Evolutionary conservation across 2,329 filamentous ascomycete genomes (phyloP).

Genomic region (Hawksworthiomyces lignivorus): DNA sequence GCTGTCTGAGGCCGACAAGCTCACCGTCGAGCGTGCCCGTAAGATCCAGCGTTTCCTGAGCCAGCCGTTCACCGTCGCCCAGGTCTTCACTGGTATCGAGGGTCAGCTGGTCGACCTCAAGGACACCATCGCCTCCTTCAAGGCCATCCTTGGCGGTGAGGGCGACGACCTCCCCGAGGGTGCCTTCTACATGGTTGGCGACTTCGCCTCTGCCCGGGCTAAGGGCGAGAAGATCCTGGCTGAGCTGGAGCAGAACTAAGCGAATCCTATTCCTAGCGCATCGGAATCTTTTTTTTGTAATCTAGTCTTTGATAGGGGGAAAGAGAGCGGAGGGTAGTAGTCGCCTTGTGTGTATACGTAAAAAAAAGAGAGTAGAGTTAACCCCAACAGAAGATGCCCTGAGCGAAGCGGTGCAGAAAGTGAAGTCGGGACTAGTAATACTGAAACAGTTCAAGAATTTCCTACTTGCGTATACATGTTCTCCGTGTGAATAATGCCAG

Average conservation of each 20-base stretch:
- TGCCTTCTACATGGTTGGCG: constrained; percentile 97
- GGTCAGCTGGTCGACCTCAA: constrained; percentile 95
- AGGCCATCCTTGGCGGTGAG: constrained; percentile 91
- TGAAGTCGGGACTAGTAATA: no score
- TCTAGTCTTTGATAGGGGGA: no score
- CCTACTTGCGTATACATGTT: no score
- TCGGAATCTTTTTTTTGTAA: no score
- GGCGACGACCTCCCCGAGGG: constrained; percentile 92
- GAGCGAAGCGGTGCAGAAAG: no score
- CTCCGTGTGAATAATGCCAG: no score
- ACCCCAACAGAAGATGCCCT: no score
- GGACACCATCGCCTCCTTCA: constrained; percentile 96
- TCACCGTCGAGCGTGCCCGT: constrained; percentile 99
- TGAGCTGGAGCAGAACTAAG: constrained; percentile 64
- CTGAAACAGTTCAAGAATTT: no score
- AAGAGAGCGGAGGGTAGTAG: no score
- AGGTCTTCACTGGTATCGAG: constrained; percentile 88
- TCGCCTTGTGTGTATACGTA: no score
- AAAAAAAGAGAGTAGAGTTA: no score
- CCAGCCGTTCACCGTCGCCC: constrained; percentile 89
- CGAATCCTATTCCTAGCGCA: background rate
- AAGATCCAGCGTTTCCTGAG: constrained; percentile 99
- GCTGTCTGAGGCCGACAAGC: constrained; percentile 97
- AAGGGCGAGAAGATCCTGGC: constrained; percentile 99
- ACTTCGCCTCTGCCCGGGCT: constrained; percentile 81